Conservation (phyloP, 2,329 filamentous ascomycete species). For the Akanthomyces lecanii region DNA sequence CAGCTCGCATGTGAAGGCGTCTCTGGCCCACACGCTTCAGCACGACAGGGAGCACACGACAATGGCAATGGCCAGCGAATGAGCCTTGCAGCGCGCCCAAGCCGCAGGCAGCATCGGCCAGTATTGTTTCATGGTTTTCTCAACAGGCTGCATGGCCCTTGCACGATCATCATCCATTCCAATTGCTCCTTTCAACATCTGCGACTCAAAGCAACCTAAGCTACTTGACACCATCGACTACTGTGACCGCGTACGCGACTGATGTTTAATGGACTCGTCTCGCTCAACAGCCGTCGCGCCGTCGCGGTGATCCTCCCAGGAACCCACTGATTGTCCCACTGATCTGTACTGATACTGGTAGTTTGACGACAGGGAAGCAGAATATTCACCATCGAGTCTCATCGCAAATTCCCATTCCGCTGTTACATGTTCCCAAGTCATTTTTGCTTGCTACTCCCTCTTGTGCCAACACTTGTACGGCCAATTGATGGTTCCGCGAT, state of each 20-base stretch:
- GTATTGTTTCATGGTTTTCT: neutral
- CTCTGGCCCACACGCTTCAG: conserved; percentile 13
- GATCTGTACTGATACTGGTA: neutral
- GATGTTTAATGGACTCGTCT: neutral
- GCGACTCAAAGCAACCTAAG: neutral
- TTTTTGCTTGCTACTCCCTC: neutral
- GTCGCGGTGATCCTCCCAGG: neutral
- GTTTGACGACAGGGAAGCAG: neutral
- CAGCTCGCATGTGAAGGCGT: conserved; percentile 1
- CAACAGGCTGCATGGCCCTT: no score
- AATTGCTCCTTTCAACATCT: neutral
- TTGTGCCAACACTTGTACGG: no score
- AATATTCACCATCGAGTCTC: neutral
- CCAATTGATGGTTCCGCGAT: no score
- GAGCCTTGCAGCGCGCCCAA: neutral
- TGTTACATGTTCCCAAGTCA: no score
- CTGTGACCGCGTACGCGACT: neutral
- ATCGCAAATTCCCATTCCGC: neutral
- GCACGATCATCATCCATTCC: no score
- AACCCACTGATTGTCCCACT: neutral
- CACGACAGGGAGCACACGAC: conserved; percentile 10
- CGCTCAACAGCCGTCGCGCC: neutral
- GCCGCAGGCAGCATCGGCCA: neutral
- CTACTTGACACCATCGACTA: neutral
- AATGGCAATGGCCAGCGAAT: neutral